Base-by-base conservation (phyloP, 768 basidiomycete species). In the Floccularia luteovirens region DNA sequence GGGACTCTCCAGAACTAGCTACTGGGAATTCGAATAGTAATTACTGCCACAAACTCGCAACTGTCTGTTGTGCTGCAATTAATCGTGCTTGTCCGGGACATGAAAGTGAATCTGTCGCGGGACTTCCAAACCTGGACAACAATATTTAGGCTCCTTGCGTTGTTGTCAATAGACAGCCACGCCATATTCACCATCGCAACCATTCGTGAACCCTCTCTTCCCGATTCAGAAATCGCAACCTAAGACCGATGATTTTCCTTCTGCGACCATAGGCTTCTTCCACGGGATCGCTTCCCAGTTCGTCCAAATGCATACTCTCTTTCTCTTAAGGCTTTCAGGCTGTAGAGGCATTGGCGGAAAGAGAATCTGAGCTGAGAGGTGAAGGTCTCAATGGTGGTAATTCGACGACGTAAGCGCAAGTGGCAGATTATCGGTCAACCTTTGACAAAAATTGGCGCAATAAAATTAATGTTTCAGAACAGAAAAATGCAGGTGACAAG, bases 201-300 rank as follows among this genome's bases (percentile, higher is more conserved):
- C 60, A 66, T 48, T 80, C 77, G 1, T 66, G 61, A 0, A 81
- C 48, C 20, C 62, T 56, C 51, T 86, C 83, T 50, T 89, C 86
- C n/a, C 83, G 61, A 0, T 69, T 67, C 1, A 81, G 61, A 48
- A 86, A 62, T 1, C 69, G 64, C 2, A 90, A 72, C 8, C 87
- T 61, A 20, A 88, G 51, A 0, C 73, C 65, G 0, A 88, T n/a
- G n/a, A n/a, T 72, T 50, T 91, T 88, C 24, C 82, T 65, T 17
- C 88, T 63, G 13, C 88, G 72, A 2, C 85, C 87, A 43, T 76
- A 84, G 0, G 72, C 66, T 53, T 89, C 88, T 21, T 79, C 75
- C 24, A 79, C 69, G 22, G 86, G 64, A 39, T 88, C 82, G 25
- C 78, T 75, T 0, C 81, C 79, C 0, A 88, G 61, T 31, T 85